Base-by-base conservation (phyloP, 176 grass and related monocot species). In the Carex littledalei region DNA sequence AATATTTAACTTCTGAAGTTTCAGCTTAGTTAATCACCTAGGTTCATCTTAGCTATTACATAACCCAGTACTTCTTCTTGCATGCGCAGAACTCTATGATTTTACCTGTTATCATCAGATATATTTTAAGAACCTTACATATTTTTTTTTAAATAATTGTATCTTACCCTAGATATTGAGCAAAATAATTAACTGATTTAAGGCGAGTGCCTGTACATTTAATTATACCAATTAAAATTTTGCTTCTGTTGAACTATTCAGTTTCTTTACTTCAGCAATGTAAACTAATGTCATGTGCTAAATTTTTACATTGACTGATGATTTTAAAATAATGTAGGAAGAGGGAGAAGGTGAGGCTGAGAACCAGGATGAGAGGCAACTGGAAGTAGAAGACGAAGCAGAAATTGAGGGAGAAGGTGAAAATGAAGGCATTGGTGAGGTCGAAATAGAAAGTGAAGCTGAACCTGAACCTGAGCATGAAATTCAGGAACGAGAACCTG, bases 261-360 rank as follows among this genome's bases (percentile, higher is more conserved):
- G 84, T 11, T 78, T 78, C 3, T 79, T 86, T 11, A 8, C 78
- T 18, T 18, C 24, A 37, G 67, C 2, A 65, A 69, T 29, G 70
- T 65, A 52, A 72, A 81, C 72, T 24, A 9, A 45, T 1, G 59
- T 10, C 66, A 52, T 17, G 39, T 88, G 56, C 10, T 21, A 4
- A 59, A 55, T 20, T 78, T 69, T 45, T 79, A 8, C 67, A 47
- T 52, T 67, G 47, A 60, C 26, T 85, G 47, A 43, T 26, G 34
- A 72, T 66, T 85, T 21, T 39, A 80, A 85, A 53, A 82, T 39
- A 87, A 6, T 84, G 69, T 72, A 97, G 93, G 92, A 95, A 53
- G 91, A 98, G 88, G 91, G 86, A 67, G 93, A 98, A 79, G 91
- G 89, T 16, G 95, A 94, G 84, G 92, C 89, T 7, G 94, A 94